These are phyloP conservation scores for Tilletiaria anomala DNA, from an alignment of 1,284 basidiomycete genomes.

Conservation along the genomic window DNA sequence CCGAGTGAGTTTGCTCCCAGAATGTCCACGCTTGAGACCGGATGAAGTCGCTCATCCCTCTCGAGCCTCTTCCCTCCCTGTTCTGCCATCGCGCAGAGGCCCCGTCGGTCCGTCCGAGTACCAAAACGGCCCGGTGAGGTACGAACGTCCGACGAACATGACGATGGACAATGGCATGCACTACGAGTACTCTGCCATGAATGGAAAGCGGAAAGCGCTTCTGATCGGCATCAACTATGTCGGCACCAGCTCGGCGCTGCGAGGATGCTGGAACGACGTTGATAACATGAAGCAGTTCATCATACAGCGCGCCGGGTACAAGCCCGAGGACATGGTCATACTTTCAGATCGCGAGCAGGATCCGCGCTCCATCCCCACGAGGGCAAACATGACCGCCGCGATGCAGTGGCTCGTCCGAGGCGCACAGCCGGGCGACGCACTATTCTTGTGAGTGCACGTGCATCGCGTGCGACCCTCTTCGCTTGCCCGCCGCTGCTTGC, in stretches of 20 bases:
- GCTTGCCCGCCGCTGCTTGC: too few relatives aligned
- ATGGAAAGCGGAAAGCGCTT: constrained; percentile 36
- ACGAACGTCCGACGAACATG: constrained; percentile 20
- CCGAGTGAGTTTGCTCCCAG: constrained; percentile 5
- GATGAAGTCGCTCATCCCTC: constrained; percentile 14
- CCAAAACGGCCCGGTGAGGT: constrained; percentile 18
- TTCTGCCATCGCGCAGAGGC: constrained; percentile 3
- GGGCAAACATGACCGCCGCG: constrained; percentile 37
- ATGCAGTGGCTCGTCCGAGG: constrained; percentile 38
- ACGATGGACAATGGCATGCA: constrained; percentile 22
- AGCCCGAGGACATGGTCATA: constrained; percentile 38
- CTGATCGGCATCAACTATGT: constrained; percentile 39
- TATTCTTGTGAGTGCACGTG: too few relatives aligned
- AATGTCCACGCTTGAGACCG: constrained; percentile 10
- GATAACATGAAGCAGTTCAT: constrained; percentile 37
- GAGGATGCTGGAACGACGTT: constrained; percentile 39
- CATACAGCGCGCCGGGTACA: constrained; percentile 27
- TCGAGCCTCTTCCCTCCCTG: neutral
- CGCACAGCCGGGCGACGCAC: constrained; percentile 32
- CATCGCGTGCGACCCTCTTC: too few relatives aligned
- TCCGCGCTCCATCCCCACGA: constrained; percentile 31
- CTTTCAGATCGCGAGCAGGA: constrained; percentile 30
- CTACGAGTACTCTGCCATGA: constrained; percentile 35
- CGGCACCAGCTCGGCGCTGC: constrained; percentile 21
- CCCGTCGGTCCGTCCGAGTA: constrained; percentile 27